Evolutionary conservation across 179 eudicot species (phyloP).

Genomic region (Drosera spatulata): DNA sequence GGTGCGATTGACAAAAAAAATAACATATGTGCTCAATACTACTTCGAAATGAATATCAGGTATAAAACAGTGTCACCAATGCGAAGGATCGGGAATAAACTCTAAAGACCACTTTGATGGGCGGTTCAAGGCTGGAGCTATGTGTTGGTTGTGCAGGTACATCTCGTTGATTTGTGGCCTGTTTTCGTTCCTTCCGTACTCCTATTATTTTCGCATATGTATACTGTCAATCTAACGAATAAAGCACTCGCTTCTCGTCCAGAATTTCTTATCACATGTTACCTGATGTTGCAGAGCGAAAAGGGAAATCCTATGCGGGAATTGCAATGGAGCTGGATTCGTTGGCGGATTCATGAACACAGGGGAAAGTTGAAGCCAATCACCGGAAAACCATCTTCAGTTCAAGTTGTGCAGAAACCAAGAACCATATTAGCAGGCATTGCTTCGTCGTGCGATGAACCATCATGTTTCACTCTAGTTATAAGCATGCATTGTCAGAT

Average conservation of each 20-base stretch:
- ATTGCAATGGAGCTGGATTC: constrained; percentile 42
- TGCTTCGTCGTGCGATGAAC: too few relatives aligned
- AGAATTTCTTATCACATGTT: background rate
- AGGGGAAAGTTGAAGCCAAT: background rate
- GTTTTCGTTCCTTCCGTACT: background rate
- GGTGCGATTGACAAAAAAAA: background rate
- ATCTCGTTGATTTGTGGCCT: background rate
- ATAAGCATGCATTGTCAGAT: too few relatives aligned
- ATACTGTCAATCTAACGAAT: background rate
- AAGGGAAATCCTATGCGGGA: constrained; percentile 30
- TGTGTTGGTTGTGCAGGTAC: constrained; percentile 94
- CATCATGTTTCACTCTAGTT: too few relatives aligned
- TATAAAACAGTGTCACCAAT: constrained; percentile 40
- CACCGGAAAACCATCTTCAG: background rate
- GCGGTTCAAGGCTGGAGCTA: constrained; percentile 60
- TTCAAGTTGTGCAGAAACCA: too few relatives aligned
- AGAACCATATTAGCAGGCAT: too few relatives aligned
- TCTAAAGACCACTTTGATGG: constrained; percentile 69
- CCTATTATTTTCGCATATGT: background rate
- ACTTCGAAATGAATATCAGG: constrained; percentile 21
- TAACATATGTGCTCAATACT: background rate
- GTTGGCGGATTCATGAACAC: constrained; percentile 41
- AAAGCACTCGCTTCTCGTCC: background rate
- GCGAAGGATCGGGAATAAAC: constrained; percentile 64
- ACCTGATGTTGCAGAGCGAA: constrained; percentile 18